These are phyloP conservation scores for Magnaporthales sp. DNA, from an alignment of 2,329 filamentous ascomycete genomes.

Conservation along the genomic window DNA sequence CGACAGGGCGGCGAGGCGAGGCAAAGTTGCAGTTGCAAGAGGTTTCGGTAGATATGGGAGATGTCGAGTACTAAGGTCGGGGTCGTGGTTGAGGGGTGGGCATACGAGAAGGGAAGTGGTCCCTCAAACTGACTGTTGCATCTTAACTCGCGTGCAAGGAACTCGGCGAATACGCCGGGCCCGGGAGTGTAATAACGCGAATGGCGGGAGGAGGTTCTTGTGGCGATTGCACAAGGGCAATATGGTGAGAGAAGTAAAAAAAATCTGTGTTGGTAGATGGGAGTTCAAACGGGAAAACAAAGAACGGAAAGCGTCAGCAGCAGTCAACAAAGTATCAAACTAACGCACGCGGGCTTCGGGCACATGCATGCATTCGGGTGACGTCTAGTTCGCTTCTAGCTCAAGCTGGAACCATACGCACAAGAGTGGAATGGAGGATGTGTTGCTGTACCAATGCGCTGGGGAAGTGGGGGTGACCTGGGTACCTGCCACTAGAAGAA, in stretches of 20 bases:
- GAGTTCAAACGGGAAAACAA: not conserved
- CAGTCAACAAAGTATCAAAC: not conserved
- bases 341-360: not conserved
- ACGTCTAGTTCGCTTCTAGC: not conserved
- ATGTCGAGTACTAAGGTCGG: not conserved
- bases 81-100: not conserved
- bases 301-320: not conserved
- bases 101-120: not conserved
- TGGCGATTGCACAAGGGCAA: not conserved
- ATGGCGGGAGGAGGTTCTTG: not conserved
- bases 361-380: not conserved
- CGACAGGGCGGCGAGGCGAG: not conserved
- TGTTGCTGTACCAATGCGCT: not conserved
- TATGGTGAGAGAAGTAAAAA: not conserved
- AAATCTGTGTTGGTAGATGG: not conserved
- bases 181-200: not conserved
- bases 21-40: not conserved
- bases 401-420: not conserved
- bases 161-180: conserved; percentile 1
- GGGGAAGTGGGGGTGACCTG: not conserved
- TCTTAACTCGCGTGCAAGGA: not conserved
- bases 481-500: not conserved
- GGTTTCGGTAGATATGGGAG: not conserved
- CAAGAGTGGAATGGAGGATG: not conserved
- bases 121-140: not conserved